Evolutionary conservation across 1,284 basidiomycete genomes (phyloP), one percentile per base, ranked within the genome.

Genomic region (Sphaerobolus stellatus): DNA sequence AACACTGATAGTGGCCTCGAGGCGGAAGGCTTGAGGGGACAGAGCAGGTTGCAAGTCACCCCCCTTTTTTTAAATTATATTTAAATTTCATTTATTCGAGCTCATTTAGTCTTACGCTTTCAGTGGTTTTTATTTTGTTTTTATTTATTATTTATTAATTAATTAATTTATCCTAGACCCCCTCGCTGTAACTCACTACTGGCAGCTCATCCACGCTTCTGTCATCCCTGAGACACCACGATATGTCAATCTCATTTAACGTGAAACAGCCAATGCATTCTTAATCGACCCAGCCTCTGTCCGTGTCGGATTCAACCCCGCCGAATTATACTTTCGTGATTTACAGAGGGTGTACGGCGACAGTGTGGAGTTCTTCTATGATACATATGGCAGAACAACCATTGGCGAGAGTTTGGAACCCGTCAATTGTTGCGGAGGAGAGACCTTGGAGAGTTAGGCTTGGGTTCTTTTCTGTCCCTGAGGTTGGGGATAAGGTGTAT

Each of bases 321-420:
- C 84, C 0, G 71, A 71, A n/a, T 65, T 84, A 56, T 79, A 94
- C 36, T 83, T 88, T 58, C 65, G 76, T 29, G 89, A 94, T 61
- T 71, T 94, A 4, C 78, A 94, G 86, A 75, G 79, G n/a, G 71
- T 84, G 4, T 97, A 92, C 69, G 76, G 81, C 6, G 88, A 94
- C 62, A 86, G 87, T 0, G 80, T 92, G 61, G 80, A 90, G 51
- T 78, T 97, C 48, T 99, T 98, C 77, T 84, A 86, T 64, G 96
- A 99, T 64, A 73, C 78, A 0, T 78, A 86, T 33, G 97, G 97
- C 14, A 94, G 96, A 0, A 74, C 80, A 49, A 74, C 78, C 7
- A 86, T 96, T 51, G 95, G 92, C 5, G 87, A n/a, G 82, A 0
- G 82, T 98, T 1, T 98, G 94, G 90, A 92, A 97, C 64, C 89